Evolutionary conservation across 352 stramenopile genomes (phyloP), one percentile per base, ranked within the genome.

Genomic region (Thraustotheca clavata): DNA sequence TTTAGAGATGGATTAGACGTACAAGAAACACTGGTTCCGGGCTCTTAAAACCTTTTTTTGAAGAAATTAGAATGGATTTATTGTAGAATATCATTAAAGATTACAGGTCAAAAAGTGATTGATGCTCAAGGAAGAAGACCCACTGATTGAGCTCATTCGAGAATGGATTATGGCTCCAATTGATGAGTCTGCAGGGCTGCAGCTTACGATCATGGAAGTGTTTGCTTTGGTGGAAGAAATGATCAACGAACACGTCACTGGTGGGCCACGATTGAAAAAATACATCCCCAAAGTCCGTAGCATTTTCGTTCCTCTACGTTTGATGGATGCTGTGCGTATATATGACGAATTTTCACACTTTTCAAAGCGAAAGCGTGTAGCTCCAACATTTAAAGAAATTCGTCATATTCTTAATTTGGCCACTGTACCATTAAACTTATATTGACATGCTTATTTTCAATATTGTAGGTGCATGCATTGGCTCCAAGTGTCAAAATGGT

Each of bases 61-160:
- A n/a, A n/a, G n/a, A n/a, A n/a, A n/a, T n/a, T n/a, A n/a, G n/a
- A n/a, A n/a, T n/a, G n/a, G n/a, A n/a, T n/a, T n/a, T n/a, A n/a
- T n/a, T n/a, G n/a, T n/a, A n/a, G n/a, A n/a, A n/a, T n/a, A n/a
- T n/a, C n/a, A n/a, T n/a, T n/a, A n/a, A n/a, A n/a, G n/a, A n/a
- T n/a, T n/a, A n/a, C n/a, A n/a, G n/a, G n/a, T n/a, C n/a, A n/a
- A n/a, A n/a, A n/a, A n/a, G n/a, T n/a, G n/a, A n/a, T n/a, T 38
- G 18, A 92, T 92, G 83, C 71, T 92, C 16, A 92, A 92, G 62
- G 83, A 92, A 63, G 72, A 92, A 68, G 83, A 92, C 67, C 79
- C 83, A 49, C 85, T 92, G 76, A 92, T 92, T 57, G 83, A 92
- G 67, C 69, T 92, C 20, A 83, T 92, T 62, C 83, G 75, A 40